phyloP scores from a whole-genome alignment of 2,329 filamentous ascomycete species.

The Talaromyces sp. region DNA sequence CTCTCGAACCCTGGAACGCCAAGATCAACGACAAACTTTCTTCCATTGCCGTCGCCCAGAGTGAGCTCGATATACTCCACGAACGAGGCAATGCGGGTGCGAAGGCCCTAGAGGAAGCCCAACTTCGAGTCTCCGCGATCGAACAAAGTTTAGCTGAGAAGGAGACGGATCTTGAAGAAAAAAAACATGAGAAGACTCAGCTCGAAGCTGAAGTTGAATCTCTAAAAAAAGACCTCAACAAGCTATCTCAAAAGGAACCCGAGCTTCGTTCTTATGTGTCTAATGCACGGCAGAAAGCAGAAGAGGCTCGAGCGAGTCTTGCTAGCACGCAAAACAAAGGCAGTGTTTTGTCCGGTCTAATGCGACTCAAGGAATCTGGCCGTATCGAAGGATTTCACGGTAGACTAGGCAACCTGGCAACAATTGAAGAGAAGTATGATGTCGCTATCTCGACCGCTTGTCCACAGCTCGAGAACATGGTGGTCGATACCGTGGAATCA shows the following conservation, averaged over 20 bases:
- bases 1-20: constrained; percentile 91
- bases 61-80: constrained; percentile 83
- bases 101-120: constrained; percentile 75
- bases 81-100: constrained; percentile 87
- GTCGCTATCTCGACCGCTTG: constrained; percentile 98
- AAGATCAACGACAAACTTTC: constrained; percentile 97
- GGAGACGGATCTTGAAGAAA: constrained; percentile 68
- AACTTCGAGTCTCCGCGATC: constrained; percentile 72
- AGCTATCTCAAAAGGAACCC: constrained; percentile 72
- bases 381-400: constrained; percentile 97
- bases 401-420: constrained; percentile 85
- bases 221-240: constrained; percentile 67
- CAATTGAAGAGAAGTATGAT: constrained; percentile 91
- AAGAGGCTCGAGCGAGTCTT: constrained; percentile 87
- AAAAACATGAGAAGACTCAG: constrained; percentile 66
- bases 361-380: constrained; percentile 92
- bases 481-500: constrained; percentile 91
- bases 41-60: constrained; percentile 87
- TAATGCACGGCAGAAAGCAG: constrained; percentile 85
- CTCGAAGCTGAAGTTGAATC: constrained; percentile 72
- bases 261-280: constrained; percentile 80
- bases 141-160: constrained; percentile 69
- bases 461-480: constrained; percentile 86
- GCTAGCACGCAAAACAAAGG: constrained; percentile 88
- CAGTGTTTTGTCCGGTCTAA: constrained; percentile 84